Evolutionary conservation across 2,329 filamentous ascomycete genomes (phyloP).

Genomic region (Alternaria hordeiaustralica): DNA sequence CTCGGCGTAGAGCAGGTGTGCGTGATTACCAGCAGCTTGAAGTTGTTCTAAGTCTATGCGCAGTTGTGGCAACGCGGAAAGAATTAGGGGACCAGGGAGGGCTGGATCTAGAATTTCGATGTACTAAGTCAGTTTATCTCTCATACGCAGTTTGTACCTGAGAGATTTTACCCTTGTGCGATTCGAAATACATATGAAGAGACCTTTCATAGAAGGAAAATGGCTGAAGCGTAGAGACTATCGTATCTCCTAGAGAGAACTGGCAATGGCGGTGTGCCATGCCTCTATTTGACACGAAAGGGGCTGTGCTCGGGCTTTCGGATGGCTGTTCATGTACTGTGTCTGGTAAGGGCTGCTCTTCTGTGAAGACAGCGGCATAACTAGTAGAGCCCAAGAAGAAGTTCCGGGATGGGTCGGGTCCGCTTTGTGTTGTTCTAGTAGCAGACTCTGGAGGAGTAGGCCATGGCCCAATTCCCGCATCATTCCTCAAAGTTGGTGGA

Average conservation of each 20-base stretch:
- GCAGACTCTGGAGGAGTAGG: conserved; percentile 40
- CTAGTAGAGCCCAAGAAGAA: conserved; percentile 47
- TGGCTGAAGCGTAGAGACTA: conserved; percentile 38
- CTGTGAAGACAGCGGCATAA: conserved; percentile 45
- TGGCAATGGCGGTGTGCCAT: conserved; percentile 40
- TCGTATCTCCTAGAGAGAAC: conserved; percentile 31
- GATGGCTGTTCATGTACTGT: conserved; percentile 40
- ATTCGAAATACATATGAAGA: conserved; percentile 36
- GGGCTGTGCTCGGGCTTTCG: conserved; percentile 30
- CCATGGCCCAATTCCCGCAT: conserved; percentile 30
- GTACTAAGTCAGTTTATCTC: not conserved
- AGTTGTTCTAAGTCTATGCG: conserved; percentile 39
- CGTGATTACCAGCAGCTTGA: conserved; percentile 19
- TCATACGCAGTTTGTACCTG: not conserved
- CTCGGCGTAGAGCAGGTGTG: conserved; percentile 33
- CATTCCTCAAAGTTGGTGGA: conserved; percentile 37
- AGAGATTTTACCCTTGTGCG: conserved; percentile 18
- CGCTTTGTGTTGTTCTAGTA: conserved; percentile 24
- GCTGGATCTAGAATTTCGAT: conserved; percentile 14
- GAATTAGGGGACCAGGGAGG: conserved; percentile 38
- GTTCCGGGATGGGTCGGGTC: conserved; percentile 32
- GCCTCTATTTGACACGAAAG: conserved; percentile 23
- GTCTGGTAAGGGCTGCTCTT: conserved; percentile 38
- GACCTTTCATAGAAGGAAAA: conserved; percentile 41
- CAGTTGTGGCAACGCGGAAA: conserved; percentile 40